These are phyloP conservation scores for Rhizoclosmatium globosum DNA, from an alignment of 192 early-diverging fungal genomes.

Conservation along the genomic window DNA sequence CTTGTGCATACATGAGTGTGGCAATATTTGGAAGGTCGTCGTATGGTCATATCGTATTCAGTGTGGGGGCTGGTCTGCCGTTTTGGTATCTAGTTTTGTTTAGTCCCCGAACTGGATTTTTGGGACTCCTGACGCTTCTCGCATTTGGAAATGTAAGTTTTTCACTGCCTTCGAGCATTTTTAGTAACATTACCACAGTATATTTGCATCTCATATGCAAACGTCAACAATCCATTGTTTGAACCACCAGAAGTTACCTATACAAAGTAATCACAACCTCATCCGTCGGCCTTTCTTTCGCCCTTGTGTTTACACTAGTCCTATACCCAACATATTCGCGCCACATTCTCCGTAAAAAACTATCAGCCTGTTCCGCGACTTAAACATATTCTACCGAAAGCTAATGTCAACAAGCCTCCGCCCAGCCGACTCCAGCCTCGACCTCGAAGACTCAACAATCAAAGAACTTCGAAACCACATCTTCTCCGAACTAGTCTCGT, in stretches of 20 bases:
- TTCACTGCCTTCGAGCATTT: neutral
- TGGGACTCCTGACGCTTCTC: slow-evolving; percentile 31
- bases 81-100: slow-evolving; percentile 26
- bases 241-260: slow-evolving; percentile 27
- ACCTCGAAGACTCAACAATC: slow-evolving; percentile 13
- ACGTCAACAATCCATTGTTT: slow-evolving; percentile 13
- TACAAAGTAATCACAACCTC: slow-evolving; percentile 17
- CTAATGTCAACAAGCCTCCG: neutral
- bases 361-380: slow-evolving; percentile 15
- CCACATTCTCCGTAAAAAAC: slow-evolving; percentile 4
- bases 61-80: slow-evolving; percentile 1
- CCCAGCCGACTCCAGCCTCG: neutral
- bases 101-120: neutral
- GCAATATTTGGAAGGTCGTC: neutral
- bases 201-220: slow-evolving; percentile 30
- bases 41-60: neutral
- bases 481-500: slow-evolving; percentile 12
- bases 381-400: slow-evolving; percentile 27
- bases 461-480: slow-evolving; percentile 16
- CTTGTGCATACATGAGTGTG: neutral
- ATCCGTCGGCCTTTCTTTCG: slow-evolving; percentile 10
- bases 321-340: slow-evolving; percentile 33
- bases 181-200: neutral
- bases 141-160: slow-evolving; percentile 29
- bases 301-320: slow-evolving; percentile 32